These are phyloP conservation scores for Phoma sp. DNA, from an alignment of 2,329 filamentous ascomycete species.

Conservation along the genomic window DNA sequence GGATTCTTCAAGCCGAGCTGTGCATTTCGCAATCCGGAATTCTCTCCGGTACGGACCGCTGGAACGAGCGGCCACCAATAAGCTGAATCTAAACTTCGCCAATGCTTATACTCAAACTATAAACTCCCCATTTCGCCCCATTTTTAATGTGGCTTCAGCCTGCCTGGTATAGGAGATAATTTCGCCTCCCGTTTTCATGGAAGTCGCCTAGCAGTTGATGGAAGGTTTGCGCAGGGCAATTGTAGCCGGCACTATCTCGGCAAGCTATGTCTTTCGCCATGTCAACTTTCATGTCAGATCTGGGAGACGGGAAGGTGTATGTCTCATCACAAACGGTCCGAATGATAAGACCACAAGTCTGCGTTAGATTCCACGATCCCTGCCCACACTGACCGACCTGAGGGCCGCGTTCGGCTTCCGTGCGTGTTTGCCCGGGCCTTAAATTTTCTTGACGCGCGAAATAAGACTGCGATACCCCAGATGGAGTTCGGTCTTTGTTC, in stretches of 20 bases:
- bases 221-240: neutral
- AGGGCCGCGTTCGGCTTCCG: conserved; percentile 6
- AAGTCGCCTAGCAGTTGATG: neutral
- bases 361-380: neutral
- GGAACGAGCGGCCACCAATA: conserved; percentile 6
- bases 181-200: neutral
- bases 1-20: conserved; percentile 15
- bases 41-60: conserved; percentile 29
- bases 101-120: conserved; percentile 8
- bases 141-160: neutral
- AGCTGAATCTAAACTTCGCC: conserved; percentile 9
- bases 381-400: neutral
- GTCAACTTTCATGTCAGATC: neutral
- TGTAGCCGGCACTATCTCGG: neutral
- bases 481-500: neutral
- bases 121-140: neutral
- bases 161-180: neutral
- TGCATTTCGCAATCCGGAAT: conserved; percentile 23
- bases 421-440: neutral
- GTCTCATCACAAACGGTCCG: conserved; percentile 16
- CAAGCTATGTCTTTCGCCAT: neutral
- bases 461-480: conserved; percentile 1
- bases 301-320: neutral
- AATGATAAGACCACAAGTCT: conserved; percentile 1
- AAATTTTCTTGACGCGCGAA: conserved; percentile 1